Evolutionary conservation across 75 land plant species (phyloP).

Genomic region (Cunninghamia lanceolata): DNA sequence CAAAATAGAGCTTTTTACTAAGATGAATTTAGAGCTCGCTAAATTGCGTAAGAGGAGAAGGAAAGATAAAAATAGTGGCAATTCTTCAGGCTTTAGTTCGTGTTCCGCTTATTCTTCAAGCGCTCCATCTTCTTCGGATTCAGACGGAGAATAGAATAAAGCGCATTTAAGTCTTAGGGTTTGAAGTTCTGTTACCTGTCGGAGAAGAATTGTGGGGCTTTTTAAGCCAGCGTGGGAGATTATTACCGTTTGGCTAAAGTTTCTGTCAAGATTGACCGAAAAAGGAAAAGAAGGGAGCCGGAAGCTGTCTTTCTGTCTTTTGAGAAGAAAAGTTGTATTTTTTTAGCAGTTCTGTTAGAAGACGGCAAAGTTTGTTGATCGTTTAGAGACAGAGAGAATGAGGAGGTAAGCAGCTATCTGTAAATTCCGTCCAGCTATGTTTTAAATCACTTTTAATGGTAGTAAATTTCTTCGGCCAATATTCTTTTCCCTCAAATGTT

Average conservation of each 20-base stretch:
- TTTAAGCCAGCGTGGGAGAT: background rate
- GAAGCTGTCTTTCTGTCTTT: background rate
- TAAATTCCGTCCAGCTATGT: background rate
- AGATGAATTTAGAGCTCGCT: conserved; percentile 11
- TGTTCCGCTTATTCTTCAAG: background rate
- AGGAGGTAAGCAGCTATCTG: background rate
- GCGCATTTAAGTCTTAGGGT: background rate
- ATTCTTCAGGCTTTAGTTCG: background rate
- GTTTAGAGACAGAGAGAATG: background rate
- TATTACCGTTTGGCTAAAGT: background rate
- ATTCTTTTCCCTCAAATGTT: background rate
- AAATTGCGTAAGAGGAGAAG: conserved; percentile 4
- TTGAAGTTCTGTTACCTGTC: background rate
- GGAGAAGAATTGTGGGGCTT: background rate
- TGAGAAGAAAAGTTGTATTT: background rate
- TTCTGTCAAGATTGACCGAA: background rate
- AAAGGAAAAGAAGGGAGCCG: background rate
- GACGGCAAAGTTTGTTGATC: background rate
- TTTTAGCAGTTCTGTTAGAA: background rate
- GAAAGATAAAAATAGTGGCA: background rate
- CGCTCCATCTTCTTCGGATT: background rate
- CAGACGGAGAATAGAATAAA: background rate
- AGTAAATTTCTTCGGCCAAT: background rate
- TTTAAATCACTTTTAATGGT: background rate
- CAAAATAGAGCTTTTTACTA: conserved; percentile 10